These are phyloP conservation scores for Ophiostoma perfectum DNA, from an alignment of 2,329 filamentous ascomycete species.

Conservation along the genomic window DNA sequence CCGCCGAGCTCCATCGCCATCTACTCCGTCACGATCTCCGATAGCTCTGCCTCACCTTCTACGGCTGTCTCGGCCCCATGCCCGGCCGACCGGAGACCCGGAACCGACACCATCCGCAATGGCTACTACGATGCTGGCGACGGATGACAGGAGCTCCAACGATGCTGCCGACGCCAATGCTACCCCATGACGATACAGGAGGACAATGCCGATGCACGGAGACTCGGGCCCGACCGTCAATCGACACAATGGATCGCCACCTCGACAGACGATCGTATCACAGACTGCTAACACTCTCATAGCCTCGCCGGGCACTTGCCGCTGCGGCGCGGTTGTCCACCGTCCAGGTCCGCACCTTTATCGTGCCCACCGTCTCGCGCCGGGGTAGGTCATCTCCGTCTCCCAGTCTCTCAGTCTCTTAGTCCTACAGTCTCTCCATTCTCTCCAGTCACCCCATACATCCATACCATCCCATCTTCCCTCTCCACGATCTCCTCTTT, in stretches of 20 bases:
- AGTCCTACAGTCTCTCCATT: too few relatives aligned
- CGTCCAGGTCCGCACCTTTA: slow-evolving; percentile 41
- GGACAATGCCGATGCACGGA: not conserved
- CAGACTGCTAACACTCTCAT: slow-evolving; percentile 19
- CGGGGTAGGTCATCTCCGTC: slow-evolving; percentile 47
- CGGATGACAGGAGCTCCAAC: too few relatives aligned
- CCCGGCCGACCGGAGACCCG: not conserved
- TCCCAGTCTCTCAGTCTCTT: too few relatives aligned
- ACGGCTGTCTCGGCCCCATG: not conserved
- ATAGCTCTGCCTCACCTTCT: not conserved
- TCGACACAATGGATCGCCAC: not conserved
- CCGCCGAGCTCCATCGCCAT: not conserved
- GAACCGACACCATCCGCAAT: not conserved
- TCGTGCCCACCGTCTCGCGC: slow-evolving; percentile 56
- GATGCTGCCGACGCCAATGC: too few relatives aligned
- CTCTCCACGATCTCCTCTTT: too few relatives aligned
- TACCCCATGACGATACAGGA: not conserved
- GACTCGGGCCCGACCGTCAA: not conserved
- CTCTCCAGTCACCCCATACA: too few relatives aligned
- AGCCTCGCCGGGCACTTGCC: slow-evolving; percentile 47
- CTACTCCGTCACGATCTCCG: not conserved
- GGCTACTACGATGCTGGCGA: not conserved
- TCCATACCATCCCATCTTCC: too few relatives aligned
- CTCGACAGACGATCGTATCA: not conserved
- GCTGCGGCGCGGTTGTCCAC: slow-evolving; percentile 36